These are phyloP conservation scores for Monascus purpureus DNA, from an alignment of 495 filamentous ascomycete species.

Conservation along the genomic window DNA sequence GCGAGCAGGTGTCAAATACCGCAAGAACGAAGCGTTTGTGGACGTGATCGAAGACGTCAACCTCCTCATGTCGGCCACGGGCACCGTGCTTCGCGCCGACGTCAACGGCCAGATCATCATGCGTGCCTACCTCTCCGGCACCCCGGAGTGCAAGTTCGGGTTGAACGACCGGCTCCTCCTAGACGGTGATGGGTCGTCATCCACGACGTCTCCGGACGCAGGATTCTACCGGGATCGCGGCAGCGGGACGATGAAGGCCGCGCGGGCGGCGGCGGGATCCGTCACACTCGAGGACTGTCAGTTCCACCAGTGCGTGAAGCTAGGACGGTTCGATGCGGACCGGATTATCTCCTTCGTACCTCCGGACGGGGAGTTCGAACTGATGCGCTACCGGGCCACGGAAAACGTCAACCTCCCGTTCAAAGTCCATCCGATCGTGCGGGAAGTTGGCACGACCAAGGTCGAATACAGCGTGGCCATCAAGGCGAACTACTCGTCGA, in stretches of 20 bases:
- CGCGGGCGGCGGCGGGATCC: slow-evolving; percentile 86
- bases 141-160: slow-evolving; percentile 98
- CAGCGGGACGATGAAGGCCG: slow-evolving; percentile 52
- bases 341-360: slow-evolving; percentile 97
- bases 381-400: slow-evolving; percentile 99
- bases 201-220: slow-evolving; percentile 32
- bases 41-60: slow-evolving; percentile 99
- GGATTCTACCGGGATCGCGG: slow-evolving; percentile 27
- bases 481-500: slow-evolving; percentile 88
- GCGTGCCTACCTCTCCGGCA: slow-evolving; percentile 94
- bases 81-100: slow-evolving; percentile 89
- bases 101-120: slow-evolving; percentile 97
- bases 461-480: slow-evolving; percentile 98
- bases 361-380: slow-evolving; percentile 95
- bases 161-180: slow-evolving; percentile 91
- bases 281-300: slow-evolving; percentile 97
- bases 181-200: slow-evolving; percentile 47
- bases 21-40: slow-evolving; percentile 98
- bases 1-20: slow-evolving; percentile 92
- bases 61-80: slow-evolving; percentile 91
- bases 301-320: slow-evolving; percentile 98
- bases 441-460: slow-evolving; percentile 92
- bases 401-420: slow-evolving; percentile 99
- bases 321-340: slow-evolving; percentile 94
- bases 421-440: slow-evolving; percentile 97